phyloP scores from a whole-genome alignment of 1,284 basidiomycete species.

The Ceratobasidium sp. region DNA sequence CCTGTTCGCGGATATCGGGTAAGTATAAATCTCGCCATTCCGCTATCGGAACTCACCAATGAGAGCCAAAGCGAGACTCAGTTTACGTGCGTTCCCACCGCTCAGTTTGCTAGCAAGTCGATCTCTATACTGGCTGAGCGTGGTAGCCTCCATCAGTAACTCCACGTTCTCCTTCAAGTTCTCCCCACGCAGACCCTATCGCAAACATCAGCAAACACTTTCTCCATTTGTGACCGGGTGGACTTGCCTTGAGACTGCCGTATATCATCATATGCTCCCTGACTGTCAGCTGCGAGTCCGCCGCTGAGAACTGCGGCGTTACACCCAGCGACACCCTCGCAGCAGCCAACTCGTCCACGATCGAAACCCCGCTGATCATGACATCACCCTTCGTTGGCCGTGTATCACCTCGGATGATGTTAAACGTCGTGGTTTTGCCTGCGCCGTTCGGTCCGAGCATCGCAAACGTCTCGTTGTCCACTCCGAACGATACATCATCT shows the following conservation, averaged over 20 bases:
- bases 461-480: constrained; percentile 75
- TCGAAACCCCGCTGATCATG: constrained; percentile 72
- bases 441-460: constrained; percentile 85
- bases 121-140: constrained; percentile 72
- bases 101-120: constrained; percentile 78
- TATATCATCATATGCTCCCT: constrained; percentile 73
- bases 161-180: constrained; percentile 72
- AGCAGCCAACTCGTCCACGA: constrained; percentile 69
- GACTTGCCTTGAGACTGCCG: constrained; percentile 53
- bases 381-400: constrained; percentile 75
- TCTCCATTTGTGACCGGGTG: constrained; percentile 41
- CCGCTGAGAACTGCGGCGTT: constrained; percentile 86
- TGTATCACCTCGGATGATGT: constrained; percentile 77
- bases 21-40: too few relatives aligned
- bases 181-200: constrained; percentile 69
- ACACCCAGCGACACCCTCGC: constrained; percentile 79
- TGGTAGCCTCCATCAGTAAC: constrained; percentile 69
- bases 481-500: constrained; percentile 78
- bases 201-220: constrained; percentile 51
- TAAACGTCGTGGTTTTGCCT: constrained; percentile 82
- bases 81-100: constrained; percentile 84
- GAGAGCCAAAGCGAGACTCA: constrained; percentile 81
- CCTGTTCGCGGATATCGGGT: constrained; percentile 59
- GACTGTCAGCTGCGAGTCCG: constrained; percentile 81
- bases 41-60: constrained; percentile 64